Evolutionary conservation across 306 rosid genomes (phyloP).

Genomic region (Fragaria iinumae): DNA sequence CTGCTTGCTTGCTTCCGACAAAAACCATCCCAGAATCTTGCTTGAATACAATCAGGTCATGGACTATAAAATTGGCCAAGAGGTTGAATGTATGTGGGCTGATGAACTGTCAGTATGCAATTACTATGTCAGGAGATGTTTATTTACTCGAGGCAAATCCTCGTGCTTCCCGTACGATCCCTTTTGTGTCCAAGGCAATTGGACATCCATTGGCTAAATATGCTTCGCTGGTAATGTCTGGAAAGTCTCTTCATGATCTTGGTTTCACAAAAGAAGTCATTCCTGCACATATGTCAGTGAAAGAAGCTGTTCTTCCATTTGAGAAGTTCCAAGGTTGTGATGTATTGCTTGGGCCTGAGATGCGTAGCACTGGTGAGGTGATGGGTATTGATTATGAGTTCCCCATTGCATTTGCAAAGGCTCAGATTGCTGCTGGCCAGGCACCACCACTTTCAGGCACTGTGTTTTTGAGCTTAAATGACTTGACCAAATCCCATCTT

Average conservation of each 20-base stretch:
- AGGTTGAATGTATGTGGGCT: slow-evolving; percentile 83
- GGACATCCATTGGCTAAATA: slow-evolving; percentile 97
- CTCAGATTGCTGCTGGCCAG: slow-evolving; percentile 93
- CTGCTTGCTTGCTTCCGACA: slow-evolving; percentile 90
- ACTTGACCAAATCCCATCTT: slow-evolving; percentile 81
- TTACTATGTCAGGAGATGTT: slow-evolving; percentile 66
- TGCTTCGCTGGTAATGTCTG: slow-evolving; percentile 97
- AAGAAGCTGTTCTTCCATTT: slow-evolving; percentile 98
- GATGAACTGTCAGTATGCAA: slow-evolving; percentile 97
- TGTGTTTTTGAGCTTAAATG: slow-evolving; percentile 87
- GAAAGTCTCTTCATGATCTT: slow-evolving; percentile 77
- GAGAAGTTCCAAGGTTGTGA: slow-evolving; percentile 93
- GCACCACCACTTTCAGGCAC: slow-evolving; percentile 79
- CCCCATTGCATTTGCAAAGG: slow-evolving; percentile 91
- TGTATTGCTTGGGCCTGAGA: slow-evolving; percentile 91
- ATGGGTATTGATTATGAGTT: slow-evolving; percentile 86
- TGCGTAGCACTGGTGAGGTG: slow-evolving; percentile 99
- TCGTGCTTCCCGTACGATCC: slow-evolving; percentile 89
- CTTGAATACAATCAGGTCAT: slow-evolving; percentile 71
- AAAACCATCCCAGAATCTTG: slow-evolving; percentile 71
- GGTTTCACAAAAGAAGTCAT: slow-evolving; percentile 78
- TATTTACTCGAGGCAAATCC: slow-evolving; percentile 97
- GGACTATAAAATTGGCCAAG: slow-evolving; percentile 87
- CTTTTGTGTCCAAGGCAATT: slow-evolving; percentile 95
- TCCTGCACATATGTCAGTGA: slow-evolving; percentile 82